Base-by-base conservation (phyloP, 75 land plant species). In the Isoetes taiwanensis region DNA sequence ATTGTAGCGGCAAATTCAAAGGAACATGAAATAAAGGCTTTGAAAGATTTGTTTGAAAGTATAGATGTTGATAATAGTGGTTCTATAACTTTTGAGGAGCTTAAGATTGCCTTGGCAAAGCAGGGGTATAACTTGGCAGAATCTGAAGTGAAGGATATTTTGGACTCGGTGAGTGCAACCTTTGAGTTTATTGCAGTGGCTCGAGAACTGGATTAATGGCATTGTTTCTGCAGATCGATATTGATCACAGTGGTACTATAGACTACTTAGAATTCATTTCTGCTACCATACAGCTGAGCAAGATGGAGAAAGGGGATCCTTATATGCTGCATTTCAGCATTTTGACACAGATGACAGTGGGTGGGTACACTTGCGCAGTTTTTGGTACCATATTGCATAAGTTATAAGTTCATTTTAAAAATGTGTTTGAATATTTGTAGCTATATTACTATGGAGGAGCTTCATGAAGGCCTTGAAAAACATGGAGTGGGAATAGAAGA, bases 271-370 rank as follows among this genome's bases (percentile, higher is more conserved):
- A 46, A 16, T 46, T 46, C 19, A 46, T 46, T 23, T 19, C 50
- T 19, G 50, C 50, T 4, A 46, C 50, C 4, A 46, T 46, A 23
- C 50, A 46, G 16, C 16, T 46, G 50, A 46, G 23, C 50, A 46
- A 46, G 16, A 46, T 46, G 50, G 25, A 46, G n/a, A 46, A 46
- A n/a, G 50, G 23, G n/a, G 50, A 46, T 46, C 50, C 50, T 19
- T 46, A 46, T 46, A 46, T 46, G 5, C 50, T 4, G 50, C 50
- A 4, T 46, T 46, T 46, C 50, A 46, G n/a, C 25, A 19, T n/a
- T 46, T 46, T 46, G 50, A 46, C 50, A 46, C 5, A 5, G 50
- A 46, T n/a, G 23, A 46, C 16, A 46, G 50, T 23, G 50, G 50
- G 50, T 46, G 23, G 4, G 16, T 37, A 9, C 14, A 37, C 9